A percentile compares a stretch with the other conserved stretches of the same genome.
These are phyloP conservation scores for Candida ponderosae DNA, from an alignment of 805 yeast genomes.

Conservation along the genomic window DNA sequence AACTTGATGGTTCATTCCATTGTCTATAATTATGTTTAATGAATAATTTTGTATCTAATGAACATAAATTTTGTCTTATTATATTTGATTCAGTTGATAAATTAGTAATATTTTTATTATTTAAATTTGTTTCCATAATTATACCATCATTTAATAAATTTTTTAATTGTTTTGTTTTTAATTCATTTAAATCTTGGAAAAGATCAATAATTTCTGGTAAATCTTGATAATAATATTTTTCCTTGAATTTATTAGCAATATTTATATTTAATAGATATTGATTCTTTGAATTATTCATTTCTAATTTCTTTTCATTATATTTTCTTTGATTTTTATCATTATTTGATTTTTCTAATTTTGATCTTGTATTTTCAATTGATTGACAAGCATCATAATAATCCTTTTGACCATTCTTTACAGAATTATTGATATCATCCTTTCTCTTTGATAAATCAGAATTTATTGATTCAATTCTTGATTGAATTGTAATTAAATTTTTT, in stretches of 20 bases:
- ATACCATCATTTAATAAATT: conserved; percentile 56
- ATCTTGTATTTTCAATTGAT: conserved; percentile 71
- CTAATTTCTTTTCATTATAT: conserved; percentile 53
- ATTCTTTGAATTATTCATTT: conserved; percentile 87
- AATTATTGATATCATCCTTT: conserved; percentile 25
- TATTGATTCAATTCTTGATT: conserved; percentile 48
- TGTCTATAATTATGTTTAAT: conserved; percentile 70
- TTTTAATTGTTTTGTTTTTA: conserved; percentile 65
- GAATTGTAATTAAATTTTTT: conserved; percentile 42
- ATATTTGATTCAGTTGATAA: conserved; percentile 46
- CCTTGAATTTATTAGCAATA: conserved; percentile 85
- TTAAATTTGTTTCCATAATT: conserved; percentile 48
- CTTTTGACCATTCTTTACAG: conserved; percentile 40
- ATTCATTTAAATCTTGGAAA: conserved; percentile 76
- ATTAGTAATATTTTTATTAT: conserved; percentile 33
- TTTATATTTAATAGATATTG: conserved; percentile 72
- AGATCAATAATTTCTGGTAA: conserved; percentile 84
- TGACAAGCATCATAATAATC: conserved; percentile 78
- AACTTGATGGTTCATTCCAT: conserved; percentile 88
- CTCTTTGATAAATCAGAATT: conserved; percentile 39
- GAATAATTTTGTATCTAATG: conserved; percentile 81
- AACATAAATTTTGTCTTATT: conserved; percentile 62
- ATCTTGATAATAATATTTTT: conserved; percentile 88
- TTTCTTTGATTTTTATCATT: conserved; percentile 38
- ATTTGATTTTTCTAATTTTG: conserved; percentile 54